Conservation (phyloP, 495 filamentous ascomycete species). For the Podospora didyma region DNA sequence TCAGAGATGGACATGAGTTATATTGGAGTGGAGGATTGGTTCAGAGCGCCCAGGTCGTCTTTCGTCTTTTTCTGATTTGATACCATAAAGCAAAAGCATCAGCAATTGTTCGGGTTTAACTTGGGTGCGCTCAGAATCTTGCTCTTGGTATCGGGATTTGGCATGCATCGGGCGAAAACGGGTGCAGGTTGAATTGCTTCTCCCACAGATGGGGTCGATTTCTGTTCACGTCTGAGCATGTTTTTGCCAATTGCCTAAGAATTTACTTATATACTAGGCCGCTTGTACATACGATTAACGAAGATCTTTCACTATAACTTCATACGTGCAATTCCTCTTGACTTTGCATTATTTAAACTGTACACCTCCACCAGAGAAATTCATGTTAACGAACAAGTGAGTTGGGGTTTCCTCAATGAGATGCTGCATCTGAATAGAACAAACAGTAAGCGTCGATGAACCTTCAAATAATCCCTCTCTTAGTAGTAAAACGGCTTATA, state of each 20-base stretch:
- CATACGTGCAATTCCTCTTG: no score
- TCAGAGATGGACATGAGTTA: background rate
- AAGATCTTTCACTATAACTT: no score
- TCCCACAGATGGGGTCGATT: background rate
- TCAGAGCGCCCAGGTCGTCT: background rate
- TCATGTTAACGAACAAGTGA: no score
- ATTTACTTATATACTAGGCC: background rate
- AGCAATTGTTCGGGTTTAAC: background rate
- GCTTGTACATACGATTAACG: background rate
- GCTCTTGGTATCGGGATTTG: slow-evolving; percentile 1
- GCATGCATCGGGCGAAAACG: slow-evolving; percentile 1
- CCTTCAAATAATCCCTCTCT: no score
- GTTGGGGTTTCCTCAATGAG: no score
- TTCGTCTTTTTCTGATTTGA: slow-evolving; percentile 9
- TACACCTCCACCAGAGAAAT: no score
- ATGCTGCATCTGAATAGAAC: no score
- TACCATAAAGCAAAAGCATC: slow-evolving; percentile 15
- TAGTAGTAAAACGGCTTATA: no score
- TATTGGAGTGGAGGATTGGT: background rate
- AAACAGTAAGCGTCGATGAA: no score
- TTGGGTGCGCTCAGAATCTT: background rate
- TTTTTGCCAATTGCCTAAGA: background rate
- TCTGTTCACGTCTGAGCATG: slow-evolving; percentile 1
- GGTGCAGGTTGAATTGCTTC: background rate
- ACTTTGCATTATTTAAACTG: no score